Conservation (phyloP, 73 alveolate genomes). For the Uronychia binucleata region DNA sequence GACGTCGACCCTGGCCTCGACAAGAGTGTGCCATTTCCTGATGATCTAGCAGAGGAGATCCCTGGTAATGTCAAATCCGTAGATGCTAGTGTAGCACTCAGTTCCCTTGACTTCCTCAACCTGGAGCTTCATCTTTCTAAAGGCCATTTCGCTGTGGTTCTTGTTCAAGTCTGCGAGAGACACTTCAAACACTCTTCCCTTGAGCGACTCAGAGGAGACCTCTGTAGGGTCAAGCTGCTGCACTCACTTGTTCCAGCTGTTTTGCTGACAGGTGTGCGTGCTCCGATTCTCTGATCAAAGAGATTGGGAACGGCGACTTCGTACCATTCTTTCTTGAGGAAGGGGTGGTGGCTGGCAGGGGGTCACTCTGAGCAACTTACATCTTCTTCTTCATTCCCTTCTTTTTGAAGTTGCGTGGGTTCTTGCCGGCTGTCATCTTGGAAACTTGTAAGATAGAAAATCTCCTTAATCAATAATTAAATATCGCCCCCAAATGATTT, state of each 20-base stretch:
- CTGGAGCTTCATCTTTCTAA: slow-evolving; percentile 93
- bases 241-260: slow-evolving; percentile 90
- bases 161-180: slow-evolving; percentile 78
- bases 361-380: slow-evolving; percentile 13
- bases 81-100: slow-evolving; percentile 88
- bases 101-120: slow-evolving; percentile 96
- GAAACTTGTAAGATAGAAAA: not conserved
- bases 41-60: slow-evolving; percentile 90
- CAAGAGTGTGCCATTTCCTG: slow-evolving; percentile 94
- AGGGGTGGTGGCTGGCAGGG: slow-evolving; percentile 79
- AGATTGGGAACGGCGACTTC: slow-evolving; percentile 91
- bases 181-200: slow-evolving; percentile 95
- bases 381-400: slow-evolving; percentile 65
- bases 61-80: slow-evolving; percentile 95
- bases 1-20: slow-evolving; percentile 92
- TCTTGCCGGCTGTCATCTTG: slow-evolving; percentile 61
- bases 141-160: slow-evolving; percentile 65
- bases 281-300: slow-evolving; percentile 74
- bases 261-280: slow-evolving; percentile 90
- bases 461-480: not conserved
- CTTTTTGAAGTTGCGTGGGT: slow-evolving; percentile 70
- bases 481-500: not conserved
- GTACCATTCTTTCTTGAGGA: slow-evolving; percentile 94
- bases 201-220: slow-evolving; percentile 80
- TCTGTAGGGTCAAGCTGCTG: slow-evolving; percentile 33